Conservation (phyloP, 2,329 filamentous ascomycete species). For the Amauroascus niger region DNA sequence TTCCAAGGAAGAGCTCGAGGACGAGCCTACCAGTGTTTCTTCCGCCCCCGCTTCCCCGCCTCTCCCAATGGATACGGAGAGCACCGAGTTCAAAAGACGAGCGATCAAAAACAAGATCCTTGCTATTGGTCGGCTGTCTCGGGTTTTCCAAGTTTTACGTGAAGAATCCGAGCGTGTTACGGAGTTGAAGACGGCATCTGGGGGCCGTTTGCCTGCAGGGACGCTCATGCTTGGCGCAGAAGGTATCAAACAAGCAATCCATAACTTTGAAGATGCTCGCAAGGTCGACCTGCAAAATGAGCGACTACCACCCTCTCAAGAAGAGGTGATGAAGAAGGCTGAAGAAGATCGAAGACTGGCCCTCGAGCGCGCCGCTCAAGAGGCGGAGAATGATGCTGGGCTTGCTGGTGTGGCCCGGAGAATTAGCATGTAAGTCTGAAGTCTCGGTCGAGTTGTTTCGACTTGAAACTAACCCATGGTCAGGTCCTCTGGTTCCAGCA, state of each 20-base stretch:
- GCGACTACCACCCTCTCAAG: constrained; percentile 78
- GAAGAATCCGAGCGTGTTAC: constrained; percentile 96
- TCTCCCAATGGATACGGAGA: constrained; percentile 63
- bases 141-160: constrained; percentile 95
- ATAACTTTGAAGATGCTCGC: constrained; percentile 87
- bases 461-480: neutral
- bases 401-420: constrained; percentile 78
- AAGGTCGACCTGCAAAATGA: constrained; percentile 98
- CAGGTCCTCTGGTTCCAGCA: constrained; percentile 35
- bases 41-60: constrained; percentile 69
- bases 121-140: constrained; percentile 88
- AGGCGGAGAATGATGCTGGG: constrained; percentile 85
- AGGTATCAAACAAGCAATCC: constrained; percentile 97
- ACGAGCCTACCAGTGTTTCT: constrained; percentile 66
- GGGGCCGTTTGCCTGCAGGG: constrained; percentile 82
- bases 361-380: constrained; percentile 71
- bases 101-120: constrained; percentile 99
- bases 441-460: neutral
- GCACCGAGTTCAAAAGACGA: constrained; percentile 84
- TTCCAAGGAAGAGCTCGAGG: constrained; percentile 96
- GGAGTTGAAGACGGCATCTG: constrained; percentile 92
- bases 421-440: constrained; percentile 78
- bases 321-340: constrained; percentile 77
- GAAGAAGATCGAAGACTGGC: constrained; percentile 74
- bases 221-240: constrained; percentile 97